These are phyloP conservation scores for Corynespora cassiicola DNA, from an alignment of 2,329 filamentous ascomycete genomes.

Conservation along the genomic window DNA sequence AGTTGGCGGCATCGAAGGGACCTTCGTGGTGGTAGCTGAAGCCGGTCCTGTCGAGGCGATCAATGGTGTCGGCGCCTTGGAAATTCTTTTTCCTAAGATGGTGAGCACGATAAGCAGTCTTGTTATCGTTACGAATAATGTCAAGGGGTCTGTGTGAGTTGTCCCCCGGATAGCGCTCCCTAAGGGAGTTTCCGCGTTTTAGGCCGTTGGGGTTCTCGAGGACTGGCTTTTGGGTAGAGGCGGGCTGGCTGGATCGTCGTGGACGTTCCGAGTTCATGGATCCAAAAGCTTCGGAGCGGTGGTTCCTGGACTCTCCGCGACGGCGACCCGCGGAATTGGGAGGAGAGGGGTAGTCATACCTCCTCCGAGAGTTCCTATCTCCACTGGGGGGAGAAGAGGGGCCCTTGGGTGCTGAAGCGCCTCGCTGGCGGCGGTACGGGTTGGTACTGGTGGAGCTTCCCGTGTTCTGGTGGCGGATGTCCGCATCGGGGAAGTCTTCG, in stretches of 20 bases:
- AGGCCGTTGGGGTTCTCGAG: conserved; percentile 32
- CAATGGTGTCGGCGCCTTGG: conserved; percentile 77
- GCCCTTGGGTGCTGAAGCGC: conserved; percentile 35
- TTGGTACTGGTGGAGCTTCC: conserved; percentile 50
- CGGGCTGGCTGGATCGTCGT: conserved; percentile 41
- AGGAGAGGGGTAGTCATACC: conserved; percentile 55
- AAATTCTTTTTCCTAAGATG: conserved; percentile 71
- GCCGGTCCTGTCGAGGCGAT: conserved; percentile 74
- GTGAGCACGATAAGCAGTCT: conserved; percentile 69
- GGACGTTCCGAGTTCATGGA: conserved; percentile 35
- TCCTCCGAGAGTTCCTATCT: conserved; percentile 29
- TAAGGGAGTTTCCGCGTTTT: conserved; percentile 59
- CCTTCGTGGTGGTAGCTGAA: conserved; percentile 85
- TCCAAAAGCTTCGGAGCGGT: conserved; percentile 41
- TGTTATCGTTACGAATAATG: conserved; percentile 67
- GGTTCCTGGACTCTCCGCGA: conserved; percentile 42
- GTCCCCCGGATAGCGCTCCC: conserved; percentile 68
- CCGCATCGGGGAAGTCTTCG: conserved; percentile 29
- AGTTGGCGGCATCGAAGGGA: conserved; percentile 83
- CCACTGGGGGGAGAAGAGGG: conserved; percentile 22
- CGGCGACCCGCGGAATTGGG: conserved; percentile 63
- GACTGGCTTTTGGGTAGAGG: conserved; percentile 29
- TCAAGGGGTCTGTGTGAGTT: conserved; percentile 72
- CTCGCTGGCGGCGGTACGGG: conserved; percentile 49
- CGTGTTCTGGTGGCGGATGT: conserved; percentile 39